Evolutionary conservation across 1,284 basidiomycete genomes (phyloP), one percentile per base, ranked within the genome.

Genomic region (Irpex sp.): DNA sequence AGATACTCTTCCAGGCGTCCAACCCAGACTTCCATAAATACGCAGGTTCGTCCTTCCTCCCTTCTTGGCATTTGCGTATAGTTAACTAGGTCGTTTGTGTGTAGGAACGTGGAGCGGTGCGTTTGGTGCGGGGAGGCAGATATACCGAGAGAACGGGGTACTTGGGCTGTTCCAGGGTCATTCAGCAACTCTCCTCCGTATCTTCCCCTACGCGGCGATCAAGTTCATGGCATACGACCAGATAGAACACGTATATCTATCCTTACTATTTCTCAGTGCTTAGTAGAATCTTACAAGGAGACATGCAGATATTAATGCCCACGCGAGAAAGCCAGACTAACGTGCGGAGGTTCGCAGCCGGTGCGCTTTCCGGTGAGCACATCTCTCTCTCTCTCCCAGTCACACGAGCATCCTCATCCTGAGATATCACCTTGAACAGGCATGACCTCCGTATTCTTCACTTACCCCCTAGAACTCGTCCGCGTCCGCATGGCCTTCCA

Each of bases 191-290:
- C 80, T 92, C 58, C 77, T 91, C 59, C 87, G 90, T 63, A 85
- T 92, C 70, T 98, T 98, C 74, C 97, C 97, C 0, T 97, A 99
- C 74, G 97, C 97, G 47, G 95, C 92, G 58, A 93, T 99, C 76
- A 98, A 98, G 77, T 99, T 96, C 73, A 96, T 98, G 90, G 89
- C 94, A 2, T 99, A 99, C 75, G 96, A 98, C 76, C 89, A 92
- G 75, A 79, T 92, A 61, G 92, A 92, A 77, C 78, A 86, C 68
- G 89, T 93, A 69, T 69, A 86, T 76, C 35, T 33, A 33, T 11
- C 13, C 11, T 13, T 47, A 33, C 37, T 9, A 33, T 33, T 33
- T 33, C 31, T 33, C 31, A 33, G 31, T 33, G 31, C 3, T 6
- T 6, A 33, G 31, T 33, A 33, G 31, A 33, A 33, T 6, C 31